phyloP scores from a whole-genome alignment of 1,284 basidiomycete genomes.

The Exobasidium cylindrosporum region DNA sequence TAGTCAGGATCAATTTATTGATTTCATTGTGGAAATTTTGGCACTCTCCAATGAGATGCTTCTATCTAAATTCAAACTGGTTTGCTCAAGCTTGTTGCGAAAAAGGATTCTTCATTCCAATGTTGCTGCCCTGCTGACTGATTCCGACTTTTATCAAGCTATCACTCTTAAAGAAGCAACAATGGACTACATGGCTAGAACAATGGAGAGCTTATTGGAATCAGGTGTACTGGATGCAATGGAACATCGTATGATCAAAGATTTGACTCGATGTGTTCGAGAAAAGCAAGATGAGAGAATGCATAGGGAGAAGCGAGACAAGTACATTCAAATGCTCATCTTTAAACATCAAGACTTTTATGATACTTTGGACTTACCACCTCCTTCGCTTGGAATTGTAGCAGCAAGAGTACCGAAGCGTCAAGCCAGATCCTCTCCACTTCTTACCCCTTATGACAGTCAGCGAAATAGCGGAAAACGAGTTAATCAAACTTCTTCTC shows the following conservation, averaged over 20 bases:
- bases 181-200: constrained; percentile 76
- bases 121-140: constrained; percentile 74
- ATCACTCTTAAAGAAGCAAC: constrained; percentile 69
- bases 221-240: constrained; percentile 72
- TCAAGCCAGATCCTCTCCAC: constrained; percentile 8
- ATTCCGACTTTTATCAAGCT: constrained; percentile 78
- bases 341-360: constrained; percentile 73
- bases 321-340: constrained; percentile 65
- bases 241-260: constrained; percentile 66
- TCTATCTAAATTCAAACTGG: constrained; percentile 75
- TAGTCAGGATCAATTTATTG: constrained; percentile 73
- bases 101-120: constrained; percentile 72
- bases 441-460: neutral
- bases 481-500: constrained; percentile 27
- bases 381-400: constrained; percentile 56
- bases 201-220: constrained; percentile 85
- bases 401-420: constrained; percentile 40
- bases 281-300: constrained; percentile 68
- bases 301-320: constrained; percentile 65
- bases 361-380: constrained; percentile 74
- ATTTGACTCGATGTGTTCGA: constrained; percentile 67
- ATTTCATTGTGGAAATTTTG: constrained; percentile 84
- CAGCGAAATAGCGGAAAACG: neutral
- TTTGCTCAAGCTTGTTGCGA: constrained; percentile 66
- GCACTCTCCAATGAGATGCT: constrained; percentile 84